Base-by-base conservation (phyloP, 75 land plant species). In the Pinus taeda region DNA sequence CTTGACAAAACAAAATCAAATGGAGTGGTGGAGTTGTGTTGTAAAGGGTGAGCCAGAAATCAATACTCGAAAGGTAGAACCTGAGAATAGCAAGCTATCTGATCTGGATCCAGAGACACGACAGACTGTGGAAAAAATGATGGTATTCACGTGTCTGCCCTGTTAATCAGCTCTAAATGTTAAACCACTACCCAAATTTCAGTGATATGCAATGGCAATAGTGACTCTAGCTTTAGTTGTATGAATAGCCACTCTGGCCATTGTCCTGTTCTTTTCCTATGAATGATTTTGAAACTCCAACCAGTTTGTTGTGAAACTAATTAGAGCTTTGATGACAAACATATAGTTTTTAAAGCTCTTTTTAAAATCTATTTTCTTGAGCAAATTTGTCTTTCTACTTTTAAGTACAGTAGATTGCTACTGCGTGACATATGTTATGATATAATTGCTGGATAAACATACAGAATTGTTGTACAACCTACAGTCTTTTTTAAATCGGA, bases 11-110 rank as follows among this genome's bases (percentile, higher is more conserved):
- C 83, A 85, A 14, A 83, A 95, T 67, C 87, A 91, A 65, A 93
- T 95, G 97, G 98, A 95, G 74, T 95, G 97, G 97, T 95, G 98
- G 98, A 93, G 86, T 66, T 82, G 60, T 76, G 65, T 95, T 80
- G 82, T 85, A 59, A 95, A 95, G 82, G 98, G 98, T 37, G 98
- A 88, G 14, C 97, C 98, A 58, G 94, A 88, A 74, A 83, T 95
- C 60, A 90, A 91, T 64, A 91, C 97, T 18, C 98, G 93, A 63
- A 95, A 95, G 76, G 98, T 95, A 70, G 97, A 95, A 78, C 98
- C 97, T 60, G 98, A 94, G 71, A 86, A 76, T 79, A 95, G 97
- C 80, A 93, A 93, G 79, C 81, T 95, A 7, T 81, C 92, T 79
- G 97, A 95, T 76, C 76, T 95, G 75, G 98, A 95, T 76, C 78